These are phyloP conservation scores for Coemansia sp. DNA, from an alignment of 192 early-diverging fungal species.

Conservation along the genomic window DNA sequence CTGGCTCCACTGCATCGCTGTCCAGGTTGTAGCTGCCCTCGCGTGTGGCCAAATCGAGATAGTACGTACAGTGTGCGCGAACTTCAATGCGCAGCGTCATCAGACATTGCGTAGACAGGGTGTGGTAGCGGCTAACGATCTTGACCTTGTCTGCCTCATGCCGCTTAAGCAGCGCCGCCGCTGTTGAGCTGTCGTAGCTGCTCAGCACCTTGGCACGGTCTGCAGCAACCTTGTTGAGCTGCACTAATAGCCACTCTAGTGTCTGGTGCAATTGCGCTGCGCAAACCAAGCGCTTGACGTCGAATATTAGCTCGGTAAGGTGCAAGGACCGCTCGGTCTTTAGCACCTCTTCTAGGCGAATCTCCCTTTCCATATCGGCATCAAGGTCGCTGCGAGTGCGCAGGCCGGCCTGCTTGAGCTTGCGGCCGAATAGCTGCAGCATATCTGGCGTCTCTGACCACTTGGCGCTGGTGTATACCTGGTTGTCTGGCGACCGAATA, in stretches of 20 bases:
- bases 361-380: conserved; percentile 62
- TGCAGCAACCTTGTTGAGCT: conserved; percentile 29
- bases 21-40: conserved; percentile 85
- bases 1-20: conserved; percentile 77
- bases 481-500: conserved; percentile 39
- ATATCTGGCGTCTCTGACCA: conserved; percentile 68
- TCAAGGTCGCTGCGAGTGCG: conserved; percentile 6
- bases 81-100: conserved; percentile 82
- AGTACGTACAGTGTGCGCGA: conserved; percentile 81
- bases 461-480: conserved; percentile 47
- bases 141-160: conserved; percentile 41
- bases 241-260: conserved; percentile 60
- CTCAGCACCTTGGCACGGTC: conserved; percentile 30
- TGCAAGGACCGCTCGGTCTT: conserved; percentile 78
- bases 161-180: conserved; percentile 54
- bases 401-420: conserved; percentile 24
- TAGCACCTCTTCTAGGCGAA: conserved; percentile 67
- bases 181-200: conserved; percentile 41
- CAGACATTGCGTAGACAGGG: conserved; percentile 74
- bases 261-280: conserved; percentile 80
- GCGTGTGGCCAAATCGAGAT: conserved; percentile 83
- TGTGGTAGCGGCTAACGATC: conserved; percentile 63
- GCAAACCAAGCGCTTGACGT: conserved; percentile 68
- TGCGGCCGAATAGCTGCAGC: conserved; percentile 55
- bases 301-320: conserved; percentile 80